Percentiles rank a stretch among this genome's conserved stretches.
phyloP scores from a whole-genome alignment of 1,284 basidiomycete genomes.

The Boletus semigastroideus region DNA sequence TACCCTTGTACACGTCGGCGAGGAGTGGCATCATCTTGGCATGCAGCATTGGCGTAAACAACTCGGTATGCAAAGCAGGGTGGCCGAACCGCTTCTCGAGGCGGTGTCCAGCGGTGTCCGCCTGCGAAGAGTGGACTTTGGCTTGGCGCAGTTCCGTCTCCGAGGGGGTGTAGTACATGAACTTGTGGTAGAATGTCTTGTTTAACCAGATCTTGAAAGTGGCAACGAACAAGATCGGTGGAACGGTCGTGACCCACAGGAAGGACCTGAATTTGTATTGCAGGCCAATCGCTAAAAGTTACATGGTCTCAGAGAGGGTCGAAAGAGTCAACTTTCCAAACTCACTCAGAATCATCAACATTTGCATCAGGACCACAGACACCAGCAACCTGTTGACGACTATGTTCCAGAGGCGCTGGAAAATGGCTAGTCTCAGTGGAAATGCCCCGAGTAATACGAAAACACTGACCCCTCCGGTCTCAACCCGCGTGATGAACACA shows the following conservation, averaged over 20 bases:
- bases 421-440: background rate
- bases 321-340: conserved; percentile 13
- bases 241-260: conserved; percentile 70
- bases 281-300: conserved; percentile 73
- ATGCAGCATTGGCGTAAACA: conserved; percentile 88
- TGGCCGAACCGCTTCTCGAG: conserved; percentile 86
- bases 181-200: conserved; percentile 64
- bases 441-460: conserved; percentile 1
- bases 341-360: conserved; percentile 84
- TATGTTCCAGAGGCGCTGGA: conserved; percentile 88
- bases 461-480: conserved; percentile 81
- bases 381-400: conserved; percentile 82
- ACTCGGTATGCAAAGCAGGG: conserved; percentile 73
- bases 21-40: conserved; percentile 80
- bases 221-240: conserved; percentile 75
- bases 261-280: conserved; percentile 74
- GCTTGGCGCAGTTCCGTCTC: conserved; percentile 69
- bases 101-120: conserved; percentile 66
- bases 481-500: conserved; percentile 83
- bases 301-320: background rate
- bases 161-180: conserved; percentile 78
- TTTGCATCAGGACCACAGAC: conserved; percentile 78
- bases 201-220: conserved; percentile 83
- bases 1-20: conserved; percentile 71
- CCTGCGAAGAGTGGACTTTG: conserved; percentile 68